Base-by-base conservation (phyloP, 805 yeast genomes). In the Candida vaughaniae region DNA sequence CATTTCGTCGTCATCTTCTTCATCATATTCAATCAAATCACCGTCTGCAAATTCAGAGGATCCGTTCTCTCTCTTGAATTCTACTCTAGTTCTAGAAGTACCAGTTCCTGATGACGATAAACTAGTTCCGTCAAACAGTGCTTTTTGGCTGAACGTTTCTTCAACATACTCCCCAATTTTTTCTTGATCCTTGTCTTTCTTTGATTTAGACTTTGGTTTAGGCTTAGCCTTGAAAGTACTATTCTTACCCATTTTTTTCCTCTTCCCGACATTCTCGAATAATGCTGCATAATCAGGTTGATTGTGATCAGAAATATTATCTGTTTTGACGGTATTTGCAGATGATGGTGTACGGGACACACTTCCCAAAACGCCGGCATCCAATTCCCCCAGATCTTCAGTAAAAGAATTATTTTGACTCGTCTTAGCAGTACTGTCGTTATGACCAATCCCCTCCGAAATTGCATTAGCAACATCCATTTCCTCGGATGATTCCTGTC, bases 251-350 rank as follows among this genome's bases (percentile, higher is more conserved):
- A 54, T 64, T 15, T 59, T 56, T 42, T 62, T 59, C 22, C 73
- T 43, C 38, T 67, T 68, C 1, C 72, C 72, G 4, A 68, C 71
- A 30, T 63, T 64, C 38, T 67, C 64, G 47, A 68, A 68, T 19
- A 68, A 54, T 4, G 73, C 71, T 3, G 65, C 72, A 45, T 68
- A 68, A 45, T 68, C 67, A 2, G 73, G 73, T 36, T 60, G 66
- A 19, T 39, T 29, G 19, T n/a, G 25, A 16, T 28, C 29, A 27
- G 36, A 17, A 15, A 14, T 32, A 30, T 50, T 46, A 48, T 46
- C 51, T 2, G 42, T 33, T 35, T 33, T 38, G 1, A 44, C 43
- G 9, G 49, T 46, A 23, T 48, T 50, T 6, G 51, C 48, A 11
- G 51, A 42, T 4, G 61, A 56, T 1, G 60, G 55, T 2, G 61